Evolutionary conservation across 2,329 filamentous ascomycete species (phyloP).

Genomic region (Fusarium mangiferae): DNA sequence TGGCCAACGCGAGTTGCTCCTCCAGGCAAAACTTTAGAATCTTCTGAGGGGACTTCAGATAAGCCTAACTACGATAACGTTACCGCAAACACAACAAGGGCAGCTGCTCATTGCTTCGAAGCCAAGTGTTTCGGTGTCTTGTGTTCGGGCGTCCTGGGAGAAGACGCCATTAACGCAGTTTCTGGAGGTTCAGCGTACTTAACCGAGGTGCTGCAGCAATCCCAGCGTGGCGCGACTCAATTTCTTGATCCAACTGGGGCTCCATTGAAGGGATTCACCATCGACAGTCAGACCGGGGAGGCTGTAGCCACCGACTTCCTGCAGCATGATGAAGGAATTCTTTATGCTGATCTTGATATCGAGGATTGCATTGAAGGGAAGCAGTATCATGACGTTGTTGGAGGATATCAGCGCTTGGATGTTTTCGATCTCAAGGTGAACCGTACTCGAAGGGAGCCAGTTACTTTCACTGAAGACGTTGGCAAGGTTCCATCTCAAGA

Average conservation of each 20-base stretch:
- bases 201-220: constrained; percentile 47
- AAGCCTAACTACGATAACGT: constrained; percentile 63
- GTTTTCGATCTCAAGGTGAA: constrained; percentile 63
- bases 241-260: constrained; percentile 63
- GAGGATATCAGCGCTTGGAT: constrained; percentile 65
- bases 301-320: constrained; percentile 49
- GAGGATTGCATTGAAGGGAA: constrained; percentile 63
- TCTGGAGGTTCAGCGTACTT: constrained; percentile 46
- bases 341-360: constrained; percentile 63
- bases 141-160: constrained; percentile 56
- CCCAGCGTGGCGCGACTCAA: constrained; percentile 58
- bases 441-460: constrained; percentile 51
- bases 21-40: fast-evolving
- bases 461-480: constrained; percentile 35
- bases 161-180: constrained; percentile 51
- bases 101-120: constrained; percentile 67
- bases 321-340: constrained; percentile 58
- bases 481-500: fast-evolving
- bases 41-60: fast-evolving
- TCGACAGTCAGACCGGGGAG: constrained; percentile 38
- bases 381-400: constrained; percentile 66
- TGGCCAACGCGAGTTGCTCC: constrained; percentile 58
- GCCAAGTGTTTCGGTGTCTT: constrained; percentile 66
- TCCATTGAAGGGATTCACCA: constrained; percentile 50
- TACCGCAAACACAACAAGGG: constrained; percentile 61